Base-by-base conservation (phyloP, 495 filamentous ascomycete species). In the Daldinia concentrica region DNA sequence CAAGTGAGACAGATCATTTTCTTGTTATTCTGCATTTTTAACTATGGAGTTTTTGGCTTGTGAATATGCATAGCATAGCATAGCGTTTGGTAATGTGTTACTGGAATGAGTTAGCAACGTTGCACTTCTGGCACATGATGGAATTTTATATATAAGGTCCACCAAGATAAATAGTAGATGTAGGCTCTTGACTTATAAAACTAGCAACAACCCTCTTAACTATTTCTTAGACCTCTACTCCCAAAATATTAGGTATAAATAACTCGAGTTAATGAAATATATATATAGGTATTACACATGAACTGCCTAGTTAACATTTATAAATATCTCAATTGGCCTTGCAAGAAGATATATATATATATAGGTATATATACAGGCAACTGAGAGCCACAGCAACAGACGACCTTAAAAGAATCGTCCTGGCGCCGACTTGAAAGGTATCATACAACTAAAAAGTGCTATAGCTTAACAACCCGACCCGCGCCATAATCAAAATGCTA, bases 1-100 rank as follows among this genome's bases (percentile, higher is more conserved):
- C 8, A 51, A 29, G 57, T 62, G 37, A 71, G 62, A 71, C 57
- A 51, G 11, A 36, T n/a, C 48, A 19, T 30, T 3, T 24, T 7
- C 7, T 17, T 17, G 17, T 11, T 45, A 30, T 56, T 36, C 19
- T 54, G 3, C 11, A 34, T 11, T 11, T 34, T 34, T 3, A 34
- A 11, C 11, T 34, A 34, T 34, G 32, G 32, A 12, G 32, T 34
- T 34, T 34, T 5, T 36, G 2, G 29, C 32, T 37, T 32, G 52
- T 54, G 26, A 30, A 32, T 32, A 32, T 32, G 19, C 6, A 15
- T 9, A 56, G n/a, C n/a, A n/a, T n/a, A n/a, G n/a, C n/a, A n/a
- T n/a, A n/a, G n/a, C n/a, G n/a, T n/a, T 32, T 48, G 12, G 15
- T 29, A 29, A 29, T 29, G 27, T 29, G 27, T 29, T 30, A 30